Evolutionary conservation across 495 filamentous ascomycete genomes (phyloP).

Genomic region (Penicillium malachiteum): DNA sequence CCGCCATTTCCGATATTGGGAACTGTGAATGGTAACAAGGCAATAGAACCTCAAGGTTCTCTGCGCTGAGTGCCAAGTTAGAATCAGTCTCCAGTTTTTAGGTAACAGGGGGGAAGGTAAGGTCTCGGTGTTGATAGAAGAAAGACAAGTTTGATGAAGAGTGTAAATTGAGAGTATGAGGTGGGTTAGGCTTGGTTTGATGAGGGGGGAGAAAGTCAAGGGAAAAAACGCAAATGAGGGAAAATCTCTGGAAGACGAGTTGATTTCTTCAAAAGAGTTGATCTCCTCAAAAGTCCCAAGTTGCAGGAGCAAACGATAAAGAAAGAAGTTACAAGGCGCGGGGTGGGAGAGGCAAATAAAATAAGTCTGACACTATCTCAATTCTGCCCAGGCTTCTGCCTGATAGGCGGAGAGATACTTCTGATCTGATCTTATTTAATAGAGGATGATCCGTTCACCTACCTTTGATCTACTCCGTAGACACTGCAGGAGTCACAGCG

Average conservation of each 20-base stretch:
- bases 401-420: background rate
- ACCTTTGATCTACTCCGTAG: background rate
- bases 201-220: background rate
- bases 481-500: background rate
- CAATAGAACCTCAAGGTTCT: too few relatives aligned
- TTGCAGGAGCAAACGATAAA: conserved; percentile 4
- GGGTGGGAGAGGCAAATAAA: background rate
- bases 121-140: too few relatives aligned
- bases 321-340: background rate
- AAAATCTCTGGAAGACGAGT: background rate
- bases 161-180: too few relatives aligned
- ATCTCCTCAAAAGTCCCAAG: background rate
- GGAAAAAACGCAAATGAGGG: background rate
- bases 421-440: background rate
- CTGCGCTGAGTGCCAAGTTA: too few relatives aligned
- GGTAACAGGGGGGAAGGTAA: too few relatives aligned
- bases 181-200: too few relatives aligned
- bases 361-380: background rate
- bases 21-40: background rate
- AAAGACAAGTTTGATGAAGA: too few relatives aligned
- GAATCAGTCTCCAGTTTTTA: too few relatives aligned
- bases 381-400: background rate
- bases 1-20: background rate
- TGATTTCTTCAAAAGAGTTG: background rate
- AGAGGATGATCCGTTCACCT: background rate